Evolutionary conservation across 345 rosid genomes (phyloP), one percentile per base, ranked within the genome.

Genomic region (Punica granatum): DNA sequence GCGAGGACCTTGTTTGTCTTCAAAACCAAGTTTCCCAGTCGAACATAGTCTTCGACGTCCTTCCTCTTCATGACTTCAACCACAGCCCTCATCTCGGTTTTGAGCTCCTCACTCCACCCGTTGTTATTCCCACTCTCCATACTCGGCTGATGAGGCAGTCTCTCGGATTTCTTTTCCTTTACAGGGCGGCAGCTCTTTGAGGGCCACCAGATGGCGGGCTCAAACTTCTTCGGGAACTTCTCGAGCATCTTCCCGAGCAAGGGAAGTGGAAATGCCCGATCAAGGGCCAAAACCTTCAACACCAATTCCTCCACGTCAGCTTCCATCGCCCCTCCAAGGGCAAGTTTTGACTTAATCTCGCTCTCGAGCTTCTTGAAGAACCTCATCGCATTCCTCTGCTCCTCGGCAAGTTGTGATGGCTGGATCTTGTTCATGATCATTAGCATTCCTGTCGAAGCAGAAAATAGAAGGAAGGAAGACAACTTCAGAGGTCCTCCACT

Each of bases 401-500:
- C 89, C 76, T 85, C 89, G 0, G 81, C 77, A 0, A 85, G 85
- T 63, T 85, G 89, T 0, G 89, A 83, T 0, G 89, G 89, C 54
- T 85, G 87, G 67, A 85, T 79, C 81, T 81, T 85, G 81, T 80
- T 83, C 83, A 83, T 75, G 67, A 85, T 44, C 30, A 79, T 66
- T 69, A 67, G 25, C 44, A 83, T 66, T 48, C 85, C 80, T 0
- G 85, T 77, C 0, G 85, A 77, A 10, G 85, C 83, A 1, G 79
- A 60, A 49, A 82, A 69, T 70, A 85, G 44, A 5, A 85, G 72
- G 25, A 81, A 66, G 2, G 86, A 76, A 14, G 88, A 80, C 6
- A 85, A 21, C 70, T 82, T 82, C 72, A 84, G 69, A 0, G 84
- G 79, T 3, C 85, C 70, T 63, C 69, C 84, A 7, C 51, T 79